Base-by-base conservation (phyloP, 495 filamentous ascomycete genomes). In the Evansstolkia leycettana region DNA sequence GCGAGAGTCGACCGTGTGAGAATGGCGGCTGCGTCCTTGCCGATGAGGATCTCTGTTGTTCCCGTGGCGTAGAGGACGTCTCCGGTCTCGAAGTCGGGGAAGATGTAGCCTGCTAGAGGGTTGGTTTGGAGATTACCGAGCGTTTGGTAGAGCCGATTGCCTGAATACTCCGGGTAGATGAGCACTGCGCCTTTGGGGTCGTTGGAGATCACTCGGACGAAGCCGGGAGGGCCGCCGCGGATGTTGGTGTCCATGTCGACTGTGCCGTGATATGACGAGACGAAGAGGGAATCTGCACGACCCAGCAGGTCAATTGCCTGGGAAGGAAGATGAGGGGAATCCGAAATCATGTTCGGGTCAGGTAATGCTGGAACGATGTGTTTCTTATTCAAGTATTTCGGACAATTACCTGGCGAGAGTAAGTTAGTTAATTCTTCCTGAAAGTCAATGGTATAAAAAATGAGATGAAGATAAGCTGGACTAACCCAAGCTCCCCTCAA, bases 221-320 rank as follows among this genome's bases (percentile, higher is more conserved):
- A 87, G 2, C 84, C 85, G 15, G 67, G 62, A 4, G 80, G 67
- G 0, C 84, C 84, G 25, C 85, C 84, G 16, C 85, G 72, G 41
- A 82, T 75, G 48, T 90, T 90, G n/a, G 78, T 81, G 51, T 88
- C 84, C 84, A 93, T 88, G 43, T 74, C 77, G 14, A 51, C 47
- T 9, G 48, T 48, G n/a, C 69, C 65, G 41, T 79, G 63, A 9
- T 67, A 70, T 24, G 73, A 76, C 17, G 80, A 78, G 12, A 90
- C 59, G 51, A 93, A 90, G 42, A 93, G 77, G 23, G 82, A 57
- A 48, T 88, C 85, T 13, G 82, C 72, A 41, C 75, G 71, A 7
- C 42, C 52, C 9, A 93, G 52, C 3, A 89, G 50, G 4, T 61
- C 49, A 7, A 83, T 32, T 8, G 80, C 80, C 28, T 59, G 54